Evolutionary conservation across 1,139 yeast species (phyloP).

Genomic region (Tardiomyces digboiensis): DNA sequence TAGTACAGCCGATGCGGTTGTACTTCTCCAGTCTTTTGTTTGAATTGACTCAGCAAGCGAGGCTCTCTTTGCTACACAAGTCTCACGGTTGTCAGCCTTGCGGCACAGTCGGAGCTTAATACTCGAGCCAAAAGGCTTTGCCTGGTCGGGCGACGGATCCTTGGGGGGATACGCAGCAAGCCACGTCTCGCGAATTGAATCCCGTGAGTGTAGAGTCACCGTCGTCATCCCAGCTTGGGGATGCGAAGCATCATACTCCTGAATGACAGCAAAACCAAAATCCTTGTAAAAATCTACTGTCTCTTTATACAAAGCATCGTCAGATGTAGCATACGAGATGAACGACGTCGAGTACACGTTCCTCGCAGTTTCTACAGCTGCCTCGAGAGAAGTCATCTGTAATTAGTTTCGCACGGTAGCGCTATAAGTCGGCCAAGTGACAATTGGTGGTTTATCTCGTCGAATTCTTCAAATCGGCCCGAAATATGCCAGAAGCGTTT

Average conservation of each 20-base stretch:
- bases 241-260: conserved; percentile 28
- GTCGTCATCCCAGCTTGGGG: conserved; percentile 18
- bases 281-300: conserved; percentile 43
- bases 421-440: too few relatives aligned
- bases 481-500: too few relatives aligned
- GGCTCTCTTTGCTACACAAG: conserved; percentile 9
- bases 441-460: too few relatives aligned
- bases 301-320: conserved; percentile 34
- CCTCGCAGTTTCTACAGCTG: neutral
- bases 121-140: conserved; percentile 23
- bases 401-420: too few relatives aligned
- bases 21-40: conserved; percentile 29
- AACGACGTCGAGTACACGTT: conserved; percentile 22
- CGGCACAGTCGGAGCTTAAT: conserved; percentile 24
- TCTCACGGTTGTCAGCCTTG: conserved; percentile 15
- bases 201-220: conserved; percentile 20
- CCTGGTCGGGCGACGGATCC: conserved; percentile 14
- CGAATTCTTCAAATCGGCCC: too few relatives aligned
- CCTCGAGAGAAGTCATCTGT: neutral
- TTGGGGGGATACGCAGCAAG: conserved; percentile 9
- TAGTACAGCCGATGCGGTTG: conserved; percentile 25
- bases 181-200: conserved; percentile 13
- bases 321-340: conserved; percentile 50
- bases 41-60: conserved; percentile 12
- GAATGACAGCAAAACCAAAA: conserved; percentile 48